Conservation (phyloP, 345 rosid species). For the Trapa incisa region DNA sequence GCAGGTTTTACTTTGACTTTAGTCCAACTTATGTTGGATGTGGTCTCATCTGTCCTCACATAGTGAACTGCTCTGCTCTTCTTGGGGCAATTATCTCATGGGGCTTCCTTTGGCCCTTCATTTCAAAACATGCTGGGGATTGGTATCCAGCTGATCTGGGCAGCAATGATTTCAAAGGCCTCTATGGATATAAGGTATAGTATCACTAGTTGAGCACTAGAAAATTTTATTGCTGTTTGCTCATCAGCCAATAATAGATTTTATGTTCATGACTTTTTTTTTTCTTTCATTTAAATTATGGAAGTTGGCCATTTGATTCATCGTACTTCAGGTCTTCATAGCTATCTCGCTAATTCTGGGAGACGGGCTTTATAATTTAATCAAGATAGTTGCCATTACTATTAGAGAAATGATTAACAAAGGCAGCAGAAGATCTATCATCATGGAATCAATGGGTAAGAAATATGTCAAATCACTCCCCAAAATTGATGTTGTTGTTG, state of each 20-base stretch:
- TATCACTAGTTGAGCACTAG: not conserved
- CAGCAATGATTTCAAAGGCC: slow-evolving; percentile 81
- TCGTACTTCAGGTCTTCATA: slow-evolving; percentile 53
- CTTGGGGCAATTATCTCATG: slow-evolving; percentile 83
- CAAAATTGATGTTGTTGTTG: not conserved
- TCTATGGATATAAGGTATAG: slow-evolving; percentile 80
- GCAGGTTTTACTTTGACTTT: slow-evolving; percentile 88
- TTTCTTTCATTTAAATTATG: not conserved
- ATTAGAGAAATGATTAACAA: slow-evolving; percentile 43
- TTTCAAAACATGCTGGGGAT: slow-evolving; percentile 61
- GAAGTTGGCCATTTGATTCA: not conserved
- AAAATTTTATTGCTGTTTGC: not conserved
- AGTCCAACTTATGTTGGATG: slow-evolving; percentile 95
- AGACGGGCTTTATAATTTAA: slow-evolving; percentile 78
- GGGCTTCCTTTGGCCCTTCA: slow-evolving; percentile 86
- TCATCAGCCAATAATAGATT: not conserved
- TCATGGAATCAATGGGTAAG: slow-evolving; percentile 46
- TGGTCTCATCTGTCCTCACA: slow-evolving; percentile 91
- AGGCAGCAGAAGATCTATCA: slow-evolving; percentile 40
- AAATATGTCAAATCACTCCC: not conserved
- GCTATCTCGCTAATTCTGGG: slow-evolving; percentile 84
- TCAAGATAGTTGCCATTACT: slow-evolving; percentile 62
- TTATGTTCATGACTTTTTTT: not conserved
- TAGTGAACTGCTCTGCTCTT: slow-evolving; percentile 82
- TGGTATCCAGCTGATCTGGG: slow-evolving; percentile 84